These are phyloP conservation scores for Fusarium compactum DNA, from an alignment of 2,329 filamentous ascomycete species.

Conservation along the genomic window DNA sequence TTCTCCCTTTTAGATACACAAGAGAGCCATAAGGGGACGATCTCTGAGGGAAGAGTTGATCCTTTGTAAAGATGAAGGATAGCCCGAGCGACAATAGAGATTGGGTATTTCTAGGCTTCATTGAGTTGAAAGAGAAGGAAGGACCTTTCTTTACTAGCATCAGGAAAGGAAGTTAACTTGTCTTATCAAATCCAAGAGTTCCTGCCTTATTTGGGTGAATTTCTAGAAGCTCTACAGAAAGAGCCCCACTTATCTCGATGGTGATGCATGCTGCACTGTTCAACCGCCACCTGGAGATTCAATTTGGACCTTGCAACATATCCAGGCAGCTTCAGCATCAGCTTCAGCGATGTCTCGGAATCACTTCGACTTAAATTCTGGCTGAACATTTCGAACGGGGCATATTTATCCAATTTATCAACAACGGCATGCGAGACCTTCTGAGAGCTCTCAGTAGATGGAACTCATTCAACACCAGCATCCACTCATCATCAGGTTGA, in stretches of 20 bases:
- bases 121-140: not conserved
- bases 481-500: conserved; percentile 3
- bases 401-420: not conserved
- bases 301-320: conserved; percentile 7
- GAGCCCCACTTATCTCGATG: conserved; percentile 18
- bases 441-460: not conserved
- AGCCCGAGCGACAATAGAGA: not conserved
- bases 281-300: conserved; percentile 13
- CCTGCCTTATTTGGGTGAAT: not conserved
- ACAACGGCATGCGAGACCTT: conserved; percentile 8
- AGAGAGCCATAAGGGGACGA: not conserved
- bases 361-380: not conserved
- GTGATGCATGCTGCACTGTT: not conserved
- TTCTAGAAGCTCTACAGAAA: conserved; percentile 5
- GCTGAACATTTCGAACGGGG: too few species aligned
- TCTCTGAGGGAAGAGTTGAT: not conserved
- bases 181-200: not conserved
- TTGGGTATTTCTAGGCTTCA: not conserved
- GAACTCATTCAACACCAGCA: not conserved
- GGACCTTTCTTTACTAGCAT: not conserved
- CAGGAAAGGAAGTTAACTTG: not conserved
- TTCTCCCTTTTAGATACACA: not conserved
- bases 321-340: not conserved
- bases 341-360: conserved; percentile 9
- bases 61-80: not conserved